Evolutionary conservation across 495 filamentous ascomycete species (phyloP), one percentile per base, ranked within the genome.

Genomic region (Penicillium soppii): DNA sequence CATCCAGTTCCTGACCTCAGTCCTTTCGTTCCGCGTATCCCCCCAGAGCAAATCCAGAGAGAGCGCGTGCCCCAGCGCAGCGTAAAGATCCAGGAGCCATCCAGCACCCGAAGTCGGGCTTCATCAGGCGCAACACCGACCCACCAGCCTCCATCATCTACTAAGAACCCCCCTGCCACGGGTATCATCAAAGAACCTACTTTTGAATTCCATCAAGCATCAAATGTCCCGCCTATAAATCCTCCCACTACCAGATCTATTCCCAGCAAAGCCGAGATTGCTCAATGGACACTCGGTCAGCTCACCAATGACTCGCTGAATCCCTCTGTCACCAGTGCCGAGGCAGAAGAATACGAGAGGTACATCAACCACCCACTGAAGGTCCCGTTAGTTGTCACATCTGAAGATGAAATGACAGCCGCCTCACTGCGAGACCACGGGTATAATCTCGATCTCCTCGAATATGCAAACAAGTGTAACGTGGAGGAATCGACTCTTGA

Each of bases 301-400:
- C 81, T 96, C 25, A 84, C 94, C 16, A 72, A 80, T 20, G 86
- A 90, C 60, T 88, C 86, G 9, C 77, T 97, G 19, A 87, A 91
- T 58, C 91, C 91, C 8, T 80, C 81, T 9, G 89, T 97, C 50
- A 84, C 79, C 13, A 56, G 72, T 5, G 77, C 77, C 23, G 95
- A 97, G 66, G 80, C 84, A 5, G 86, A 86, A 19, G 94, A 97
- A 61, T 97, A 97, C 68, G 73, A 85, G 25, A 82, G 87, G n/a
- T 97, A 97, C 69, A 85, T 97, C 66, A 83, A 82, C 43, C 94
- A 97, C 66, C 92, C 94, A 7, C 84, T 92, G 23, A 91, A 85
- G 50, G 80, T 98, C 3, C 91, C 94, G 0, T 81, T 97, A 2
- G 94, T 97, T 5, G 82, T 91, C 1, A 87, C 87, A 2, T 86